Evolutionary conservation across 1,284 basidiomycete species (phyloP), one percentile per base, ranked within the genome.

Genomic region (Fomitopsis palustris): DNA sequence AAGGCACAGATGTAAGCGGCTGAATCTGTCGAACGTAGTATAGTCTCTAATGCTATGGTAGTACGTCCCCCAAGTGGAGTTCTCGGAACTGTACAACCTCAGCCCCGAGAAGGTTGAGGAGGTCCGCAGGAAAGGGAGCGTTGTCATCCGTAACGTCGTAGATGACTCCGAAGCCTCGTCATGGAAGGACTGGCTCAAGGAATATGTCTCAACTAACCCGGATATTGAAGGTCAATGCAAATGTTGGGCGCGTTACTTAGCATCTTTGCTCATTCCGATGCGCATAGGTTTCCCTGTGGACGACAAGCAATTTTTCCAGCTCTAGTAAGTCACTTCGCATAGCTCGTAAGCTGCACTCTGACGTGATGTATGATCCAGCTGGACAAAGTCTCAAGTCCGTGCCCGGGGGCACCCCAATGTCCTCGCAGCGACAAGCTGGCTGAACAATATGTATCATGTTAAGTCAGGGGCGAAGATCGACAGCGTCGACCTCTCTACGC

Each of bases 331-430:
- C 25, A 9, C 2, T 4, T 33, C 1, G 17, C 3, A 12, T 23
- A 9, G 3, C 5, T 16, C 31, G 12, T 9, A 2, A 8, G 25
- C 5, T 29, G 17, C 29, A 55, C 12, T 16, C 31, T 51, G 17
- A 38, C 19, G n/a, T 31, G 37, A 25, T 33, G 23, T 31, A 19
- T 25, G 14, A 51, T 37, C 8, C 51, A 88, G 87, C 67, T 90
- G 87, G 87, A 87, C 86, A 14, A 83, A 80, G 60, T 75, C 87
- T 2, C 88, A 90, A 70, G 81, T 90, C 29, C 80, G 83, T 67
- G 91, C 90, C 6, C 84, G 91, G 21, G 80, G 87, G 3, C 89
- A 93, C 66, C 87, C 88, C 1, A 87, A 90, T 54, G 75, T 89
- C n/a, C 74, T 93, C 10, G 80, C 80, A 17, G 80, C 80, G 0